Conservation (phyloP, 495 filamentous ascomycete genomes). For the Lindgomyces ingoldianus region DNA sequence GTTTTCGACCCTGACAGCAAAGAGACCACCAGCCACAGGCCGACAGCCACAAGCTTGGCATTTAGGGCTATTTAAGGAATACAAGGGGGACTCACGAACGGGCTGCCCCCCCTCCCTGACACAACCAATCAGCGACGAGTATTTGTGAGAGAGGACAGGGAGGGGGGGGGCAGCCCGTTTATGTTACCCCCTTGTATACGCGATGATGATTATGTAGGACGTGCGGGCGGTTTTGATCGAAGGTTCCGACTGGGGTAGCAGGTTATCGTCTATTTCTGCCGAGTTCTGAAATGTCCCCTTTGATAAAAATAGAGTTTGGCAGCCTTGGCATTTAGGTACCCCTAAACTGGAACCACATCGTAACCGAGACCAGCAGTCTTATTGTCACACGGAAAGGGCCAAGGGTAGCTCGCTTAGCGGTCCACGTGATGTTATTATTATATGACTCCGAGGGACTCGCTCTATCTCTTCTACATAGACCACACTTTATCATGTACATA, state of each 20-base stretch:
- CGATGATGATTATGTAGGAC: slow-evolving; percentile 3
- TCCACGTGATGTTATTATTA: neutral
- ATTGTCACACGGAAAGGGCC: neutral
- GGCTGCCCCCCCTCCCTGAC: no score
- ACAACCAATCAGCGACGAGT: no score
- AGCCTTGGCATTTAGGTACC: slow-evolving; percentile 4
- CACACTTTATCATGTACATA: neutral
- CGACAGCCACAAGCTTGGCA: no score
- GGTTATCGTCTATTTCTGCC: slow-evolving; percentile 18
- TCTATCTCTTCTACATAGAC: neutral
- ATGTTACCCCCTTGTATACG: no score
- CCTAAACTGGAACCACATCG: slow-evolving; percentile 6
- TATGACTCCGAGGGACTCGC: neutral
- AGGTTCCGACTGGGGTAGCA: slow-evolving; percentile 8
- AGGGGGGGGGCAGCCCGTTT: no score
- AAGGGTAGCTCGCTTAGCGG: neutral
- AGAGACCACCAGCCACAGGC: no score
- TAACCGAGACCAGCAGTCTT: slow-evolving; percentile 14
- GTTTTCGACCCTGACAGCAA: no score
- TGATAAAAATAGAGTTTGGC: slow-evolving; percentile 2
- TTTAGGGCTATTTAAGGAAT: neutral
- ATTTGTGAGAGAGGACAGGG: no score
- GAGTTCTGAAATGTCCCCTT: slow-evolving; percentile 9
- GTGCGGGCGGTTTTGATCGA: slow-evolving; percentile 12
- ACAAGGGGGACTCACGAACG: no score